Conservation (phyloP, 164 flowering plant species). For the Brasenia schreberi region DNA sequence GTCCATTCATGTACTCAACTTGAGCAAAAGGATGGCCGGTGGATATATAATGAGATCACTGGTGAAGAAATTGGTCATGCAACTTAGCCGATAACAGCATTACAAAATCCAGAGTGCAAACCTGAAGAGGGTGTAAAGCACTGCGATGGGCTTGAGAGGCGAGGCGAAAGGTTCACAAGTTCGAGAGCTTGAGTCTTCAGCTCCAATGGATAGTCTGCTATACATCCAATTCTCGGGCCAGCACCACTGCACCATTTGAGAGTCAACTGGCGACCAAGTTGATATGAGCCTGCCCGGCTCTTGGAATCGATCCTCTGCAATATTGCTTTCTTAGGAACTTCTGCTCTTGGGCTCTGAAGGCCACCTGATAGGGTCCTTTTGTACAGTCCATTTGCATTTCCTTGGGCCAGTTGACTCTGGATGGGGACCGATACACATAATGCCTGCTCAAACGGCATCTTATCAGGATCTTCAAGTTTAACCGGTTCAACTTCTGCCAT, state of each 20-base stretch:
- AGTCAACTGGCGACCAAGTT: slow-evolving; percentile 57
- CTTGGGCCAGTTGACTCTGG: neutral
- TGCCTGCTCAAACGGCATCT: slow-evolving; percentile 4
- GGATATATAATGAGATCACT: too few relatives aligned
- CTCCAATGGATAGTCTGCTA: slow-evolving; percentile 74
- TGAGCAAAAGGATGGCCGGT: neutral
- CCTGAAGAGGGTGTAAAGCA: neutral
- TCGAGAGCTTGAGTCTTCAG: slow-evolving; percentile 63
- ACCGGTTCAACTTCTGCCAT: neutral
- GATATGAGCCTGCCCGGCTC: slow-evolving; percentile 46
- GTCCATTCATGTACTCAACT: too few relatives aligned
- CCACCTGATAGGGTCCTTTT: slow-evolving; percentile 78
- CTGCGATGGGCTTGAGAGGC: slow-evolving; percentile 23
- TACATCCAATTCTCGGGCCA: slow-evolving; percentile 85
- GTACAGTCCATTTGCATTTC: slow-evolving; percentile 9
- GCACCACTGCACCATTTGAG: slow-evolving; percentile 74
- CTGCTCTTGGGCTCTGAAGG: slow-evolving; percentile 54
- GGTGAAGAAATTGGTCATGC: neutral
- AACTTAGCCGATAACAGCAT: neutral
- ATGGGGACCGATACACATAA: slow-evolving; percentile 7
- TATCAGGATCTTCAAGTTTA: slow-evolving; percentile 1
- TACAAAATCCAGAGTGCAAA: neutral
- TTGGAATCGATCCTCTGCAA: slow-evolving; percentile 72
- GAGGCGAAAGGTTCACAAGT: slow-evolving; percentile 57
- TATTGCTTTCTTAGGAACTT: slow-evolving; percentile 48